Evolutionary conservation across 495 filamentous ascomycete genomes (phyloP).

Genomic region (Penicillium dipodomyicola): DNA sequence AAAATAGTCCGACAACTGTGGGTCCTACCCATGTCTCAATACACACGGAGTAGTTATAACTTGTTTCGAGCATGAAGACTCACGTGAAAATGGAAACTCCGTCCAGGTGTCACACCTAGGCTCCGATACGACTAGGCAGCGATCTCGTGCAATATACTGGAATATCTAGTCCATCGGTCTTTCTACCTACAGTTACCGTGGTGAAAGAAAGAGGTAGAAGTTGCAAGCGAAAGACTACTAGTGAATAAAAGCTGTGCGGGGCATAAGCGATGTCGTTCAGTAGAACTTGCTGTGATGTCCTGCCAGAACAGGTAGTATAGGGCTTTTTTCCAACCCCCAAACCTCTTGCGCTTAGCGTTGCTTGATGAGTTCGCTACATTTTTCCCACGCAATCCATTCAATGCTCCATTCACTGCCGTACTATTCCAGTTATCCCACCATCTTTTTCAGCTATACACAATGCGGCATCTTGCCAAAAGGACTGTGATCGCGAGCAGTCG

Average conservation of each 20-base stretch:
- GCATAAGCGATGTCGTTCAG: neutral
- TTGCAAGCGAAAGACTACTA: neutral
- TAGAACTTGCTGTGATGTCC: neutral
- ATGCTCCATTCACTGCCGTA: neutral
- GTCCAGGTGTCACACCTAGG: neutral
- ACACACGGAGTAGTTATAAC: neutral
- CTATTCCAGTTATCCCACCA: neutral
- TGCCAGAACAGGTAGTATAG: neutral
- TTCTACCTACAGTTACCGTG: too few relatives aligned
- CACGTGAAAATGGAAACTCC: neutral
- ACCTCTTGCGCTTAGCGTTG: neutral
- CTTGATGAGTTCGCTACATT: neutral
- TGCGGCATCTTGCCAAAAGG: neutral
- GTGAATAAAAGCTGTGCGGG: neutral
- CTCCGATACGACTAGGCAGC: neutral
- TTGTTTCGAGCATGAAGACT: neutral
- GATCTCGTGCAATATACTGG: neutral
- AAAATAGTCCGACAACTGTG: neutral
- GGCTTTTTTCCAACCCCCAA: neutral
- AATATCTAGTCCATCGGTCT: too few relatives aligned
- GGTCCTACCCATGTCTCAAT: neutral
- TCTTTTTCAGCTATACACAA: neutral
- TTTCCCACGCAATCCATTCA: neutral
- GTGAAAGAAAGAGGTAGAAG: too few relatives aligned
- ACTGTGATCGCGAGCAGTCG: too few relatives aligned